A percentile compares a stretch with the other conserved stretches of the same genome.
phyloP scores from a whole-genome alignment of 2,329 filamentous ascomycete species.

The Lomentospora prolificans region DNA sequence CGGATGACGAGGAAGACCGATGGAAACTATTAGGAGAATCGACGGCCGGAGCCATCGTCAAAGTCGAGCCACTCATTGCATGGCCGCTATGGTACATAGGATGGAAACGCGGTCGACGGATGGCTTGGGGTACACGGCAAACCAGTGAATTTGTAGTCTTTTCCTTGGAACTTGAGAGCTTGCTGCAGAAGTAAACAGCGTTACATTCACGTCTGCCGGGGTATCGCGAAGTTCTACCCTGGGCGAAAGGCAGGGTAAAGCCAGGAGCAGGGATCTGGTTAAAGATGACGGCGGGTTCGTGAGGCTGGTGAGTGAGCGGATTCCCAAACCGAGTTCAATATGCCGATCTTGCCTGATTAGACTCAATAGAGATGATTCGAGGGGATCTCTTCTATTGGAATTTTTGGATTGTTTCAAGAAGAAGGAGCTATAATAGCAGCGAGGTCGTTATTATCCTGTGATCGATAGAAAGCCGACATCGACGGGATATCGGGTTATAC shows the following conservation, averaged over 20 bases:
- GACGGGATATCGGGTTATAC: background rate
- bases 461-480: background rate
- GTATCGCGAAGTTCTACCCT: background rate
- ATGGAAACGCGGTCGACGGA: conserved; percentile 13
- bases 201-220: background rate
- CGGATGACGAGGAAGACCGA: conserved; percentile 25
- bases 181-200: conserved; percentile 3
- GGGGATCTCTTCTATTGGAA: no score
- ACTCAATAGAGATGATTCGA: background rate
- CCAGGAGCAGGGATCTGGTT: background rate
- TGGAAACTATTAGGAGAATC: conserved; percentile 20
- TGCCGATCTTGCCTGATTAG: background rate
- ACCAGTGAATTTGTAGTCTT: conserved; percentile 1
- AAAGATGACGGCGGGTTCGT: background rate
- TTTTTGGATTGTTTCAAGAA: background rate
- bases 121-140: conserved; percentile 9
- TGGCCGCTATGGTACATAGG: conserved; percentile 15
- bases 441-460: background rate
- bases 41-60: conserved; percentile 29
- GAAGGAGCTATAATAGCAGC: background rate
- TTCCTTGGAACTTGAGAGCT: background rate
- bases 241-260: background rate
- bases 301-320: conserved; percentile 5
- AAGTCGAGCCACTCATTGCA: conserved; percentile 26
- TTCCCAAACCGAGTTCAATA: background rate